These are phyloP conservation scores for Powellomyces hirtus DNA, from an alignment of 192 early-diverging fungal species.

Conservation along the genomic window DNA sequence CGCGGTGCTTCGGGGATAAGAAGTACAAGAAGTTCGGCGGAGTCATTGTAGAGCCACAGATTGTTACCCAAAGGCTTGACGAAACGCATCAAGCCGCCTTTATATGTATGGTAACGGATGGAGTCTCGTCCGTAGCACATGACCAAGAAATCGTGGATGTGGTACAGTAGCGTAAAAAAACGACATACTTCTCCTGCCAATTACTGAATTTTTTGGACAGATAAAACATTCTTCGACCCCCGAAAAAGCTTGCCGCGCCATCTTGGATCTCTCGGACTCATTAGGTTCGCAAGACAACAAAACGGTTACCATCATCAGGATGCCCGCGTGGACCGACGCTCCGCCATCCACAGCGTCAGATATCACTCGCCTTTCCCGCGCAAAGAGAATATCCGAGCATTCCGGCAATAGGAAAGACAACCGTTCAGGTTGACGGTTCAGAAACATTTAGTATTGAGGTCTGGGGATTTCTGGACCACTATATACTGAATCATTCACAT, in stretches of 20 bases:
- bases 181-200: not conserved
- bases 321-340: not conserved
- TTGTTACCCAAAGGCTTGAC: not conserved
- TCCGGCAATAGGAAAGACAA: too few relatives aligned
- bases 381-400: too few relatives aligned
- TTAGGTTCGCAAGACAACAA: constrained; percentile 21
- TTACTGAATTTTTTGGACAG: too few relatives aligned
- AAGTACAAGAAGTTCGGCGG: constrained; percentile 14
- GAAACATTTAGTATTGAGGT: too few relatives aligned
- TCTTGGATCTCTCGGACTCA: constrained; percentile 3
- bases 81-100: constrained; percentile 9
- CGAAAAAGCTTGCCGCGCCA: not conserved
- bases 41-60: constrained; percentile 7
- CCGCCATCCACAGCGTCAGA: not conserved
- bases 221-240: not conserved
- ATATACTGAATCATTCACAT: too few relatives aligned
- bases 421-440: too few relatives aligned
- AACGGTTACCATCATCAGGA: not conserved
- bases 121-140: not conserved
- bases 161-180: not conserved
- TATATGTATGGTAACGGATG: constrained; percentile 13
- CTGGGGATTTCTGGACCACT: too few relatives aligned
- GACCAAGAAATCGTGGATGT: constrained; percentile 17
- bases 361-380: too few relatives aligned
- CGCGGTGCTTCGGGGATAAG: constrained; percentile 11